Evolutionary conservation across 257 asterid species (phyloP).

Genomic region (Penstemon newberryi): DNA sequence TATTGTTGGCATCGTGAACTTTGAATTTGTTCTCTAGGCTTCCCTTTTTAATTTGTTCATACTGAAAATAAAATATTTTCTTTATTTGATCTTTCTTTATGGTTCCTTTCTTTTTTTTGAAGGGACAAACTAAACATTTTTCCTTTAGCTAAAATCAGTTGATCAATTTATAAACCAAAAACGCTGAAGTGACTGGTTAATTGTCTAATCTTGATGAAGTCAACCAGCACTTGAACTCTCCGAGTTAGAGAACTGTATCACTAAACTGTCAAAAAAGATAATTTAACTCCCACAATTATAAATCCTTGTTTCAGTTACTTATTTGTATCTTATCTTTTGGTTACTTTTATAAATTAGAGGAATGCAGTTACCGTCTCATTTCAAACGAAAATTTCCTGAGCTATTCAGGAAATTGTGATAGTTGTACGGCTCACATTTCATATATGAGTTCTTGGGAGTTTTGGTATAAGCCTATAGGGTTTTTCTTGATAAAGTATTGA

Average conservation of each 20-base stretch:
- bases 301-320: neutral
- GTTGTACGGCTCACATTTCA: neutral
- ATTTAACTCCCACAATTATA: neutral
- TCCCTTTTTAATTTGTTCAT: neutral
- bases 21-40: neutral
- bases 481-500: neutral
- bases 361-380: neutral
- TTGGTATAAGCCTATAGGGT: too few relatives aligned
- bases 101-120: neutral
- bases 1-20: neutral
- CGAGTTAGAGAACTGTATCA: neutral
- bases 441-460: slow-evolving; percentile 2
- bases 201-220: neutral
- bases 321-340: neutral
- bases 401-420: neutral
- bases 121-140: neutral
- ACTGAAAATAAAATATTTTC: neutral
- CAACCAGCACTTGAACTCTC: neutral
- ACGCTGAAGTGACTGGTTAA: neutral
- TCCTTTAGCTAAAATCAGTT: neutral
- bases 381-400: neutral
- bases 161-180: neutral
- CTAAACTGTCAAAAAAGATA: neutral
- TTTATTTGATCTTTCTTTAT: neutral
- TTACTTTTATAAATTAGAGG: neutral